Evolutionary conservation across 2,329 filamentous ascomycete species (phyloP), one percentile per base, ranked within the genome.

Genomic region (Aplosporella prunicola): DNA sequence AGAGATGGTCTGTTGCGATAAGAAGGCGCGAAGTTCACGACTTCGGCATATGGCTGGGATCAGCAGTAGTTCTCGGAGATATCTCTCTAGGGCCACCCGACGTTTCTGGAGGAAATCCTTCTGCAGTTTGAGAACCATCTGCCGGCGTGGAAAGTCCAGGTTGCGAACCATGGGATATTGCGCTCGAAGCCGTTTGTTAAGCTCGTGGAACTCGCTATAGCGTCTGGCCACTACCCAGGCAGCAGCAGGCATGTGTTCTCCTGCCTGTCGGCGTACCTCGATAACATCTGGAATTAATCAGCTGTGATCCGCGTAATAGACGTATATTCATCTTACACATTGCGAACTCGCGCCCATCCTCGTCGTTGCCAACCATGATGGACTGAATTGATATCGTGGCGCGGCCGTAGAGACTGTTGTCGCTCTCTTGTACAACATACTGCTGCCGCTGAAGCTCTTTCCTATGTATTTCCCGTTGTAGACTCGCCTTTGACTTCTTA

Each of bases 361-460:
- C 82, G 47, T 96, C 91, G 44, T 79, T 81, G 5, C 87, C 89
- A 10, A 95, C 85, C 63, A 94, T 86, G 37, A 94, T 88, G 0
- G 84, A 85, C 53, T 91, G 91, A 55, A 98, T 95, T 49, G 76
- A 82, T 50, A 96, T 78, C 0, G 78, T 85, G 2, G 91, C 89
- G 13, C 89, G 82, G 2, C 91, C 91, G 52, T 93, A 96, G 16
- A 98, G 69, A 57, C 87, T 94, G 58, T 94, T 98, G 57, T 98
- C 93, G 53, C 87, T 95, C 61, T 98, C 91, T 60, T 98, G 91
- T 6, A 96, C 78, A 30, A 93, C 85, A 50, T 98, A 98, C 56
- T 98, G 93, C 58, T 94, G 91, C 35, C 88, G 76, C 57, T 98
- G 91, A 52, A 98, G 74, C 60, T 96, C 89, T 56, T 96, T 98